Percentiles rank a stretch among this genome's conserved stretches.
Evolutionary conservation across 2,329 filamentous ascomycete genomes (phyloP).

Genomic region (Fusarium hostae): DNA sequence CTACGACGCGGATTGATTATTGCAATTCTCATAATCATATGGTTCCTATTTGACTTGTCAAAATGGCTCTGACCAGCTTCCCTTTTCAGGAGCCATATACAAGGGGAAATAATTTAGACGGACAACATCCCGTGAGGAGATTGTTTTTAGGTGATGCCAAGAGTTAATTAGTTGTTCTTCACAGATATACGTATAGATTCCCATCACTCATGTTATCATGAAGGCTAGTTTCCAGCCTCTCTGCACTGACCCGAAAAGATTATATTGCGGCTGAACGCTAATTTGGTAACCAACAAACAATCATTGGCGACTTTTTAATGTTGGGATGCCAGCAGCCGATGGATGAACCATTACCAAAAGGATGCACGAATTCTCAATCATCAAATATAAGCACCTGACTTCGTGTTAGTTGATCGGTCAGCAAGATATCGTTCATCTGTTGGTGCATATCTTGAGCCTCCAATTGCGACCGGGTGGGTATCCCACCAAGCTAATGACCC

Average conservation of each 20-base stretch:
- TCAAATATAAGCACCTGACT: slow-evolving; percentile 15
- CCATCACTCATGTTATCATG: not conserved
- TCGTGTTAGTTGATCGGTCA: slow-evolving; percentile 13
- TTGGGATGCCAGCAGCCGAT: not conserved
- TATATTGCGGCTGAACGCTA: slow-evolving; percentile 14
- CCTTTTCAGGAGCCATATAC: slow-evolving; percentile 11
- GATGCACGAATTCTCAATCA: not conserved
- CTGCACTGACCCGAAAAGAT: not conserved
- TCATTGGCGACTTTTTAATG: not conserved
- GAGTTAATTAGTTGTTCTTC: not conserved
- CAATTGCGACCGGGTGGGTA: slow-evolving; percentile 4
- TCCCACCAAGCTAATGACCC: slow-evolving; percentile 16
- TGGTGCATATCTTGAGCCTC: slow-evolving; percentile 20
- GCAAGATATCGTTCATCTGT: not conserved
- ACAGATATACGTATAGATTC: not conserved
- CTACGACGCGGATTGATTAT: not conserved
- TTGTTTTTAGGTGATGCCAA: slow-evolving; percentile 7
- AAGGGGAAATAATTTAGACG: not conserved
- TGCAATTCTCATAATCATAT: not conserved
- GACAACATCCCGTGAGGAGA: not conserved
- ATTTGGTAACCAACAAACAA: not conserved
- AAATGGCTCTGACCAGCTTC: slow-evolving; percentile 15
- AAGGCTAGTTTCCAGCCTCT: slow-evolving; percentile 6
- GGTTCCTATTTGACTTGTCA: slow-evolving; percentile 16
- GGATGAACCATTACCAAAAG: not conserved